Evolutionary conservation across 768 basidiomycete genomes (phyloP), one percentile per base, ranked within the genome.

Genomic region (Suillus alpinus): DNA sequence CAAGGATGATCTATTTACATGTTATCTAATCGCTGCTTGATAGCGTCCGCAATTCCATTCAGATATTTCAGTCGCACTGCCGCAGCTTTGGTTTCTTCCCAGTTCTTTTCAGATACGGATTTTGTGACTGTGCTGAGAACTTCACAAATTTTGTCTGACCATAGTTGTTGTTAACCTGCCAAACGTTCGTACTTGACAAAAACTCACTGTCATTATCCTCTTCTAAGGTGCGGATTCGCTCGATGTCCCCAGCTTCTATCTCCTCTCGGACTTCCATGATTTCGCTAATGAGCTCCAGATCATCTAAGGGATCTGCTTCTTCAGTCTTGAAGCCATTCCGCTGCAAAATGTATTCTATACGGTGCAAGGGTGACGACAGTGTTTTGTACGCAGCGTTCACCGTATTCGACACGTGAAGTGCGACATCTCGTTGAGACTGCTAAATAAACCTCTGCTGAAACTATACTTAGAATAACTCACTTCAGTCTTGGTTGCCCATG

Each of bases 381-480:
- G 84, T 83, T 65, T 84, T 85, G 71, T 95, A 94, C 1, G 94
- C 95, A 70, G 84, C 83, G 69, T 97, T 97, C 8, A 96, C 79
- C 49, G 83, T 79, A 40, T 91, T 83, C 23, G 94, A 95, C 61
- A 91, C 57, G 6, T 68, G 63, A 43, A 51, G 62, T 26, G 74
- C 74, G 13, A 62, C 59, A 0, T 62, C 63, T 61, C 18, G 66
- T 53, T 73, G 67, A 4, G n/a, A 47, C 72, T 73, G 58, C 59
- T 16, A 60, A 32, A 56, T 61, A 49, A 55, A 29, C 26, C 3
- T 36, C 37, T 18, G 23, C 13, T 29, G 16, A 18, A 23, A n/a
- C 32, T 7, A 16, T 49, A 59, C 53, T 20, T 49, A 57, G 36
- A 37, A n/a, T 62, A 50, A 61, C 74, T 57, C 64, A 89, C 91